Evolutionary conservation across 257 asterid species (phyloP).

Genomic region (Agastache rugosa): DNA sequence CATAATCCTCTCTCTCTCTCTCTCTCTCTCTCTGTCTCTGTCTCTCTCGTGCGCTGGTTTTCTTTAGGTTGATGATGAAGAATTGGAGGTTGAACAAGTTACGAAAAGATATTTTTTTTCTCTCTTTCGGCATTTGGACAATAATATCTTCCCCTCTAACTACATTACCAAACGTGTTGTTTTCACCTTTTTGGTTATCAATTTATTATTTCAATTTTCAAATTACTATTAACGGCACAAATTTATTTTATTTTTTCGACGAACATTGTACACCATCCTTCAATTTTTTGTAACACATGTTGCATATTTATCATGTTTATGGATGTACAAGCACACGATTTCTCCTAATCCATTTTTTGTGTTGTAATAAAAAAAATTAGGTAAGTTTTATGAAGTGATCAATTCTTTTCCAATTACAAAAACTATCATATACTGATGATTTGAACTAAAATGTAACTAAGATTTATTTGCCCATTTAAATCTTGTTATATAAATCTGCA

Average conservation of each 20-base stretch:
- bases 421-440: too few species aligned
- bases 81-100: too few species aligned
- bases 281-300: too few species aligned
- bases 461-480: too few species aligned
- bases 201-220: neutral
- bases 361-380: too few species aligned
- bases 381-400: too few species aligned
- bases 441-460: too few species aligned
- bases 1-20: neutral
- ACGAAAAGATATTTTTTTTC: conserved; percentile 30
- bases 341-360: too few species aligned
- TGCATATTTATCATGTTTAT: too few species aligned
- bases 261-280: neutral
- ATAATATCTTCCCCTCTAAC: conserved; percentile 26
- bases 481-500: neutral
- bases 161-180: neutral
- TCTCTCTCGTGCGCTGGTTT: neutral
- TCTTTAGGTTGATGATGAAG: too few species aligned
- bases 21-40: neutral
- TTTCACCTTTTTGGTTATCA: neutral
- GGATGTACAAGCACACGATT: too few species aligned
- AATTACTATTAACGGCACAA: neutral
- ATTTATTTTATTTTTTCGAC: neutral
- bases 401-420: too few species aligned
- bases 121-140: neutral